Base-by-base conservation (phyloP, 2,329 filamentous ascomycete species). In the Teratosphaeria viscida region DNA sequence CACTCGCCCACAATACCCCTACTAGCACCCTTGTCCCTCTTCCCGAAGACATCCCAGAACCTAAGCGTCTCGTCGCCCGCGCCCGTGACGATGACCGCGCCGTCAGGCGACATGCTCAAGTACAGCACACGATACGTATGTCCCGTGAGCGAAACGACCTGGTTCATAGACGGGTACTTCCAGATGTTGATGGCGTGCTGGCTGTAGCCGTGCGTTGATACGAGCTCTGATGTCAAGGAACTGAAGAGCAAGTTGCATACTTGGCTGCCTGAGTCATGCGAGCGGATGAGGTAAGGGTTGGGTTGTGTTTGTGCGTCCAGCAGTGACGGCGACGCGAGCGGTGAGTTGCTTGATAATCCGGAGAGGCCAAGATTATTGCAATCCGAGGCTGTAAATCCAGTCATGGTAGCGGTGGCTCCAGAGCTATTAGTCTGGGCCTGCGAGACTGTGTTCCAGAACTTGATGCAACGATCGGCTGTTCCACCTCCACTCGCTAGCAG, bases 171-270 rank as follows among this genome's bases (percentile, higher is more conserved):
- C 1, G 94, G 94, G 71, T 99, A 99, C 71, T 99, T 99, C 94
- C 94, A 99, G 59, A 99, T 90, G 43, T 97, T 92, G 68, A 99
- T 96, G 74, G 97, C 94, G 73, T 99, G 96, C 72, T 99, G 94
- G 66, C 88, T 92, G 77, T 96, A 99, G 6, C 94, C 94, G 71
- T 99, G 94, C 0, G 94, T 99, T 56, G 88, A 92, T 58, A 99
- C 92, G 60, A 99, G 91, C 74, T 99, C 94, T 72, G 96, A 96
- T 7, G 90, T 96, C 74, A 96, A 96, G 71, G 95, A 95, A 19
- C 88, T 94, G 92, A 95, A 99, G 3, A 92, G 89, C 52, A 99
- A 80, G 71, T 99, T 99, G 77, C 94, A 99, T n/a, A 99, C 94
- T 74, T 99, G 94, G 69, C 90, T 96, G 56, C 94, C 94, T 0